phyloP scores from a whole-genome alignment of 2,329 filamentous ascomycete species.

The Cadophora malorum region DNA sequence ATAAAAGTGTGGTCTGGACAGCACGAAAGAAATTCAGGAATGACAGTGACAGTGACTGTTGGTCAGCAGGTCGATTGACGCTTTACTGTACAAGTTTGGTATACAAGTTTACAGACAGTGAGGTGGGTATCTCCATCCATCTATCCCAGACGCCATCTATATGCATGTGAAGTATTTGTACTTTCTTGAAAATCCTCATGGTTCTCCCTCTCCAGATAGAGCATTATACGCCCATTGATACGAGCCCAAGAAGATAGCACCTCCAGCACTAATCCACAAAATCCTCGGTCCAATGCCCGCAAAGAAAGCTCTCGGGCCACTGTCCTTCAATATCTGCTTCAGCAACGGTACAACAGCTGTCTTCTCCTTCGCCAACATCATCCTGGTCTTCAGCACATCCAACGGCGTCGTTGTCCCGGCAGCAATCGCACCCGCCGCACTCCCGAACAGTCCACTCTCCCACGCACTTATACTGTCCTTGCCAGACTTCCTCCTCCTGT shows the following conservation, averaged over 20 bases:
- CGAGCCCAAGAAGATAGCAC: conserved; percentile 91
- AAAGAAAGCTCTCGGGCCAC: conserved; percentile 74
- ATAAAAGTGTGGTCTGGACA: not conserved
- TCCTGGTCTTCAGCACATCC: conserved; percentile 94
- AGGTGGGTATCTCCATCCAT: conserved; percentile 10
- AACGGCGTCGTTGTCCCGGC: conserved; percentile 90
- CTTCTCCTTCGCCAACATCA: conserved; percentile 84
- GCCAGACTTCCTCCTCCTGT: conserved; percentile 57
- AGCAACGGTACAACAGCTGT: conserved; percentile 66
- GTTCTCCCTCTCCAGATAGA: conserved; percentile 49
- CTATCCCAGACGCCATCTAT: conserved; percentile 33
- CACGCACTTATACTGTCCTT: conserved; percentile 64
- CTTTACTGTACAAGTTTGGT: conserved; percentile 1
- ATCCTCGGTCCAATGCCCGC: conserved; percentile 81
- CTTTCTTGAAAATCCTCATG: conserved; percentile 7
- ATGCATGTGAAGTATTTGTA: conserved; percentile 26
- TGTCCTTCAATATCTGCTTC: conserved; percentile 65
- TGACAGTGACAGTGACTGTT: not conserved
- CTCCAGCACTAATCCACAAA: conserved; percentile 93
- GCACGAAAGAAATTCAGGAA: not conserved
- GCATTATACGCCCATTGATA: conserved; percentile 89
- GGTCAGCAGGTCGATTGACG: not conserved
- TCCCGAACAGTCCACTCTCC: conserved; percentile 87
- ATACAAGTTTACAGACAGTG: conserved; percentile 15
- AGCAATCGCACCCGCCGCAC: conserved; percentile 81